Evolutionary conservation across 768 basidiomycete species (phyloP).

Genomic region (Tricholoma hemisulphureum): DNA sequence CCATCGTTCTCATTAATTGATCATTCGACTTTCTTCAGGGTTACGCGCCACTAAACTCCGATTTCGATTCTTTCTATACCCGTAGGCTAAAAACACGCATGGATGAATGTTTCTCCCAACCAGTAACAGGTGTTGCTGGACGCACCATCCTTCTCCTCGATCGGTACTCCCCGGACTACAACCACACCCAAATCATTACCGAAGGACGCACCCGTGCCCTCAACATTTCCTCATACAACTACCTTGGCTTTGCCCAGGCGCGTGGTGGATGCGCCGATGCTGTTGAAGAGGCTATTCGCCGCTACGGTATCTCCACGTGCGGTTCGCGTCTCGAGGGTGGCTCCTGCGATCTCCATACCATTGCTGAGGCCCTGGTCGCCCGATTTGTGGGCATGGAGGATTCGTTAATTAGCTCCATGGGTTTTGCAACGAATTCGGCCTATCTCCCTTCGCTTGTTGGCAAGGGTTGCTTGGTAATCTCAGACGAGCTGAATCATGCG

Average conservation of each 20-base stretch:
- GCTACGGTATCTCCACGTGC: slow-evolving; percentile 77
- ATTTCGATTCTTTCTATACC: slow-evolving; percentile 99
- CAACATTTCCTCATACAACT: slow-evolving; percentile 98
- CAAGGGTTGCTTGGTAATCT: slow-evolving; percentile 93
- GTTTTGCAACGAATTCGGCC: slow-evolving; percentile 94
- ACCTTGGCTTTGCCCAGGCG: slow-evolving; percentile 96
- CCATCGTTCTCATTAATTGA: slow-evolving; percentile 7
- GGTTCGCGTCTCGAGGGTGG: slow-evolving; percentile 83
- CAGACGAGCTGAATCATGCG: slow-evolving; percentile 95
- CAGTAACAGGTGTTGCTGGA: slow-evolving; percentile 92
- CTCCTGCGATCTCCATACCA: slow-evolving; percentile 78
- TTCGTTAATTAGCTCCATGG: slow-evolving; percentile 89
- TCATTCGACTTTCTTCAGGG: slow-evolving; percentile 51
- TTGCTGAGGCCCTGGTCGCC: slow-evolving; percentile 84
- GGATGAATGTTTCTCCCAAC: slow-evolving; percentile 93
- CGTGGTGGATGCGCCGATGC: slow-evolving; percentile 93
- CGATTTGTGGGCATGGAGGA: slow-evolving; percentile 90
- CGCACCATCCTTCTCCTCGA: slow-evolving; percentile 87
- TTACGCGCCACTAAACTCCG: slow-evolving; percentile 94
- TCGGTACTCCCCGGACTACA: slow-evolving; percentile 79
- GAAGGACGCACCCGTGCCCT: slow-evolving; percentile 84
- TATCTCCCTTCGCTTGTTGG: slow-evolving; percentile 86
- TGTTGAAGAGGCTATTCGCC: slow-evolving; percentile 77
- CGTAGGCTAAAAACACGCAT: slow-evolving; percentile 91
- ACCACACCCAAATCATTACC: slow-evolving; percentile 71